Conservation (phyloP, 495 filamentous ascomycete genomes). For the Penicillium cosmopolitanum region DNA sequence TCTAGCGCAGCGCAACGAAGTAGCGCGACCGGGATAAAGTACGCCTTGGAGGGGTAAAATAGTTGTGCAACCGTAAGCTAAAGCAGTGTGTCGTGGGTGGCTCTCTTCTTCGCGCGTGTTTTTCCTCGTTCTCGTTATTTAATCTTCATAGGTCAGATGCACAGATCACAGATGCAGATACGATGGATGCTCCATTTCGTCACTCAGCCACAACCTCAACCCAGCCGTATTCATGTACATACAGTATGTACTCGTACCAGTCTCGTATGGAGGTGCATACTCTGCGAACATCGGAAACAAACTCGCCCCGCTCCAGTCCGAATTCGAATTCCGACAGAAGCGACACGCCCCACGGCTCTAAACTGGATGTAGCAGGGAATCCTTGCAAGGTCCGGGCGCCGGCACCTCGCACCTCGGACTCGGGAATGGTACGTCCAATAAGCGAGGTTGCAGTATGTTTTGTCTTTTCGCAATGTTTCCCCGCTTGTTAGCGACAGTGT, state of each 20-base stretch:
- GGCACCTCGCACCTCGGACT: too few species aligned
- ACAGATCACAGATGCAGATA: neutral
- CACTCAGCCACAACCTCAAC: neutral
- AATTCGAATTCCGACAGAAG: slow-evolving; percentile 3
- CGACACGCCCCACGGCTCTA: neutral
- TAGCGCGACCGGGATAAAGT: neutral
- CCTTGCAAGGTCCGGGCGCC: neutral
- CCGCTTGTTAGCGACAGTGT: neutral
- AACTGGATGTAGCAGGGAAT: neutral
- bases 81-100: neutral
- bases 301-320: neutral
- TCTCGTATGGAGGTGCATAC: too few species aligned
- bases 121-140: neutral
- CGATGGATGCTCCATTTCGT: neutral
- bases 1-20: neutral
- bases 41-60: neutral
- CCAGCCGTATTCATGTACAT: neutral
- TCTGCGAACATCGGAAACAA: neutral
- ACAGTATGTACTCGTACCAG: too few species aligned
- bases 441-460: too few species aligned
- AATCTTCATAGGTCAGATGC: neutral
- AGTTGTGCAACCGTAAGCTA: neutral
- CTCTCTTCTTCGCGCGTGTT: neutral
- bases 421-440: neutral
- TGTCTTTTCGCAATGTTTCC: neutral